A percentile compares a stretch with the other conserved stretches of the same genome.
These are phyloP conservation scores for Entomortierella parvispora DNA, from an alignment of 192 early-diverging fungal genomes.

Conservation along the genomic window DNA sequence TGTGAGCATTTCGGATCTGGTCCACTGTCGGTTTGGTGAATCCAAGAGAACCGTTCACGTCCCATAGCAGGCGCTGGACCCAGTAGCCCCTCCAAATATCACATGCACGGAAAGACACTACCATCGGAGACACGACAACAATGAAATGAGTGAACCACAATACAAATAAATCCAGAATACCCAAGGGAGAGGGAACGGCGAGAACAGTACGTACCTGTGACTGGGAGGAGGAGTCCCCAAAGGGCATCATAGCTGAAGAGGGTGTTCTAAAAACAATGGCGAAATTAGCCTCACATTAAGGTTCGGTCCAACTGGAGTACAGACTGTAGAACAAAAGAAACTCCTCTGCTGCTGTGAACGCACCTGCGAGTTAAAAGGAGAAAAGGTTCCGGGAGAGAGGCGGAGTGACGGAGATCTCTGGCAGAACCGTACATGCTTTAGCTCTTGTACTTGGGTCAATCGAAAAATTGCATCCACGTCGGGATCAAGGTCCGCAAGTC, in stretches of 20 bases:
- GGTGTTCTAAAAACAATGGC: too few species aligned
- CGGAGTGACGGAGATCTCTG: background rate
- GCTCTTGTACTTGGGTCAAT: background rate
- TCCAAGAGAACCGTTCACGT: background rate
- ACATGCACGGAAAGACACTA: background rate
- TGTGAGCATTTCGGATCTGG: conserved; percentile 1
- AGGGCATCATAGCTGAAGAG: background rate
- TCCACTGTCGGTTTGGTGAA: background rate
- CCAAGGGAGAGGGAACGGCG: too few species aligned
- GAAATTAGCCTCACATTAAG: too few species aligned
- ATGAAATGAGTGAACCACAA: background rate
- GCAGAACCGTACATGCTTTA: background rate
- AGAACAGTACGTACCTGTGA: background rate
- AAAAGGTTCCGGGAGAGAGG: background rate
- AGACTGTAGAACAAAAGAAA: background rate
- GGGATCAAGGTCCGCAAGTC: background rate
- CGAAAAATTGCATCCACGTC: background rate
- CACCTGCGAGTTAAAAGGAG: background rate
- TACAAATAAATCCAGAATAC: background rate
- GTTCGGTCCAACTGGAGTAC: background rate
- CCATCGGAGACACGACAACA: background rate
- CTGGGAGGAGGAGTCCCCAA: background rate
- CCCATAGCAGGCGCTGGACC: too few species aligned
- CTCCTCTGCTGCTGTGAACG: background rate
- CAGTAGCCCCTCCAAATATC: too few species aligned